Percentiles rank a stretch among this genome's conserved stretches.
Evolutionary conservation across 352 stramenopile genomes (phyloP).

Genomic region (Blastocystis sp.): DNA sequence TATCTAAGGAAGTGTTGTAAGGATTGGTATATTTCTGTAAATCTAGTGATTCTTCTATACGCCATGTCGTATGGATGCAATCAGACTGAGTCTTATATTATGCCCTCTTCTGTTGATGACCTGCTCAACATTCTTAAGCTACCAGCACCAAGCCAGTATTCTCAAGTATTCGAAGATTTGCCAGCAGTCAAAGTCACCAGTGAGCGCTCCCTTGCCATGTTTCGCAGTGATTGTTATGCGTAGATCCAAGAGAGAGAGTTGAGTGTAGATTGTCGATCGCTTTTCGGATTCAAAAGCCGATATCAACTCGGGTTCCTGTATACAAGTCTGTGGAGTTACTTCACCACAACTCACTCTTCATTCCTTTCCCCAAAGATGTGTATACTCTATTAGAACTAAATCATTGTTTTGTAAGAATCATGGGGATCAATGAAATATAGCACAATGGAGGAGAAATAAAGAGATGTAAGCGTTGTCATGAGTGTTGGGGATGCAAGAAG

Average conservation of each 20-base stretch:
- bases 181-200: background rate
- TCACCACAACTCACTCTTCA: background rate
- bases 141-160: background rate
- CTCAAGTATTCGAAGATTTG: background rate
- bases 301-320: too few species aligned
- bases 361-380: background rate
- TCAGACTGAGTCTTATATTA: background rate
- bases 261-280: background rate
- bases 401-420: background rate
- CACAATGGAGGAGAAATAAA: background rate
- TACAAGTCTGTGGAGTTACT: background rate
- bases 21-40: background rate
- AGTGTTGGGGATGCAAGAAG: background rate
- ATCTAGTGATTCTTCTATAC: constrained; percentile 41
- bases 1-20: constrained; percentile 31
- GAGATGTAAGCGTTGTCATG: background rate
- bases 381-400: background rate
- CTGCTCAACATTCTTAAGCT: background rate
- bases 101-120: background rate
- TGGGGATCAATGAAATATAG: background rate
- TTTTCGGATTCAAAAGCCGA: background rate
- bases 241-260: background rate
- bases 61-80: background rate
- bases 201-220: background rate
- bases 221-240: background rate